Conservation (phyloP, 345 rosid genomes). For the Moringa oleifera region DNA sequence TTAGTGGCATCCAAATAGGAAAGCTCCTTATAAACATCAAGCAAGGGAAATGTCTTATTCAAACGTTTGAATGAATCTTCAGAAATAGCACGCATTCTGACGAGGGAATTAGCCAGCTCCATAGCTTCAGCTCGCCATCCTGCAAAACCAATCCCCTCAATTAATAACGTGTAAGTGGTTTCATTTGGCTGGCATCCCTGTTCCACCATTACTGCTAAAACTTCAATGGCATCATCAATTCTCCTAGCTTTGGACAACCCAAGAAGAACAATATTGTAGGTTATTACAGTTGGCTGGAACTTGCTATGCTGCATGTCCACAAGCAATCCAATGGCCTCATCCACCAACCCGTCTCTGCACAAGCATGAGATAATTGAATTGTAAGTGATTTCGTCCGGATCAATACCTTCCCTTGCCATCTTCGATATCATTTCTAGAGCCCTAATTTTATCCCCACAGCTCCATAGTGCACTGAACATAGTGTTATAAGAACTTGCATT, state of each 20-base stretch:
- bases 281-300: constrained; percentile 55
- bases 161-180: constrained; percentile 59
- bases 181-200: constrained; percentile 72
- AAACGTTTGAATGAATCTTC: constrained; percentile 48
- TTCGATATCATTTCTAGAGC: constrained; percentile 59
- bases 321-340: constrained; percentile 60
- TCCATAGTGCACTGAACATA: constrained; percentile 76
- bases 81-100: constrained; percentile 46
- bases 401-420: constrained; percentile 57
- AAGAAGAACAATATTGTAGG: constrained; percentile 66
- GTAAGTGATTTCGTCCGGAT: constrained; percentile 72
- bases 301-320: constrained; percentile 63
- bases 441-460: constrained; percentile 48
- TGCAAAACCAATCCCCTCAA: constrained; percentile 73
- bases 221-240: constrained; percentile 59
- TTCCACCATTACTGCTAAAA: constrained; percentile 53
- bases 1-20: constrained; percentile 22
- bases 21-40: constrained; percentile 49
- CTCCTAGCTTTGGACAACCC: constrained; percentile 71
- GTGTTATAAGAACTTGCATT: constrained; percentile 77
- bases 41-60: constrained; percentile 60
- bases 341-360: constrained; percentile 85
- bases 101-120: constrained; percentile 54
- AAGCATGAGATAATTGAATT: constrained; percentile 76
- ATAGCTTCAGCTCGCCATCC: constrained; percentile 72